Evolutionary conservation across 2,329 filamentous ascomycete species (phyloP), one percentile per base, ranked within the genome.

Genomic region (Colletotrichum brevisporum): DNA sequence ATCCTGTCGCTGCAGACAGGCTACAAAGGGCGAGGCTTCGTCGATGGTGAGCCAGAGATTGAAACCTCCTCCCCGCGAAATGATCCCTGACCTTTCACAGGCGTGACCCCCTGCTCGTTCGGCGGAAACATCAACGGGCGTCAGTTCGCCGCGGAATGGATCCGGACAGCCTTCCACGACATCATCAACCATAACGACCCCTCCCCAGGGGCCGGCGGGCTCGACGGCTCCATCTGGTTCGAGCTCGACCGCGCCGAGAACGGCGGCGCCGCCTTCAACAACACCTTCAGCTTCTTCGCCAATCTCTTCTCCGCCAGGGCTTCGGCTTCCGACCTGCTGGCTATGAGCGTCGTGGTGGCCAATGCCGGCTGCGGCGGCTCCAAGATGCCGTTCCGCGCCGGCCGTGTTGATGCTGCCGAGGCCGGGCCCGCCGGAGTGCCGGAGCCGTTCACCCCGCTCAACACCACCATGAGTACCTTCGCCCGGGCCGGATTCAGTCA

Each of bases 121-220:
- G 71, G 74, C 16, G 60, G 69, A 39, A 74, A 73, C 53, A 62
- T 65, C 21, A 62, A 63, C 9, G 75, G 76, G 26, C 73, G 72
- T 31, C 73, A 75, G 16, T 75, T 74, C 60, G 69, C 76, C 3
- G 77, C 75, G 5, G 77, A 78, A 71, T 78, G 76, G 77, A 72
- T 78, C 45, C 74, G 77, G 4, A 78, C 76, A 5, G 76, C 74
- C 5, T 78, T 76, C 68, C 77, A 78, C 58, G 77, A 78, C 65
- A 74, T 75, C 27, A 73, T 73, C 27, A 78, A 76, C 41, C 41
- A 43, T 6, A 71, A 75, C 13, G 73, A 78, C 66, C 74, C 71
- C 9, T 70, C 63, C 2, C 63, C 72, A 1, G 77, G 76, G 15
- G 70, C 68, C 2, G 77, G 77, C 26, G 77, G 77, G 21, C 70